Evolutionary conservation across 2,329 filamentous ascomycete species (phyloP).

Genomic region (Didymella keratinophila): DNA sequence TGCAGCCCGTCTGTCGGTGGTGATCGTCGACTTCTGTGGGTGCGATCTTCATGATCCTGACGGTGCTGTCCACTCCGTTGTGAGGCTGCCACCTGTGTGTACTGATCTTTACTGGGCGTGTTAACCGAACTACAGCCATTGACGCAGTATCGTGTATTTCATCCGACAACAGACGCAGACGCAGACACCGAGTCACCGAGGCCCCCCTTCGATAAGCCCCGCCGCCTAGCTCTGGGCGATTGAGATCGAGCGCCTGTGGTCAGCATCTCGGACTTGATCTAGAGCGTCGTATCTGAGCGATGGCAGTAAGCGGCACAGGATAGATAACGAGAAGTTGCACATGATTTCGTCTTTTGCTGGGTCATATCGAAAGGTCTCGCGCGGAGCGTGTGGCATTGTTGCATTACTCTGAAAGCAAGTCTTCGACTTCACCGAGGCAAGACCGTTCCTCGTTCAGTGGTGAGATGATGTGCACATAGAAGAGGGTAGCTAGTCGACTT

Average conservation of each 20-base stretch:
- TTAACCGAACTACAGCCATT: neutral
- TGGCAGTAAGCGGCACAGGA: neutral
- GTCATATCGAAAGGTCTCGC: neutral
- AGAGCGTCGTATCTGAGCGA: neutral
- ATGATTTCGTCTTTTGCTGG: neutral
- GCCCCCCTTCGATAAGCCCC: neutral
- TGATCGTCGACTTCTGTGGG: neutral
- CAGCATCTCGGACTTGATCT: neutral
- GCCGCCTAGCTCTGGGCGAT: neutral
- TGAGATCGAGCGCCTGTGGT: neutral
- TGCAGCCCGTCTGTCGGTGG: neutral
- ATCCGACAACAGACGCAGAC: neutral
- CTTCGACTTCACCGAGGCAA: neutral
- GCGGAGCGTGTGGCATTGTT: no score
- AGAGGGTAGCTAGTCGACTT: neutral
- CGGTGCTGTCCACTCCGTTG: neutral
- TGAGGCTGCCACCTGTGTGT: neutral
- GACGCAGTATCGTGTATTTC: neutral
- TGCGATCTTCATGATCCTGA: neutral
- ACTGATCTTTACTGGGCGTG: neutral
- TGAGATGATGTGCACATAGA: neutral
- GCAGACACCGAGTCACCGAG: neutral
- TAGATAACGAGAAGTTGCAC: neutral
- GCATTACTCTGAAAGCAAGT: neutral
- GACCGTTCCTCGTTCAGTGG: neutral